Conservation (phyloP, 1,284 basidiomycete species). For the Apiotrichum siamense region DNA sequence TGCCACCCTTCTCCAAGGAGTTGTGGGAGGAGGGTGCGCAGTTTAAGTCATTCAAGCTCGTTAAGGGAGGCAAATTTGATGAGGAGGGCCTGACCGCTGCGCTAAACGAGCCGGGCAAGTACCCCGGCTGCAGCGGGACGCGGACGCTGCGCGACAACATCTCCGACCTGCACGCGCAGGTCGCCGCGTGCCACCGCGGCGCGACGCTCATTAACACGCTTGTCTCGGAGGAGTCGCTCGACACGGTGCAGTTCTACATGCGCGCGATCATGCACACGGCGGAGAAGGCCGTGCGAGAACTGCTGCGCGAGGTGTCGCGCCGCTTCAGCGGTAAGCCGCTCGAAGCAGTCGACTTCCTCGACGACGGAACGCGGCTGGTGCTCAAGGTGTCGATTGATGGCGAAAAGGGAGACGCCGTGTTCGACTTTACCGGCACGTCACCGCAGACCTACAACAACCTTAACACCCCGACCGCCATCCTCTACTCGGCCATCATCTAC, state of each 20-base stretch:
- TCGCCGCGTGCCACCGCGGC: conserved; percentile 39
- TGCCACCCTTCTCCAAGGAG: conserved; percentile 50
- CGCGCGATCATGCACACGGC: conserved; percentile 83
- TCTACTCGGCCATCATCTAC: conserved; percentile 90
- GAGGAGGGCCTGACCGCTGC: conserved; percentile 65
- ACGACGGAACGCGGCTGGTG: conserved; percentile 35
- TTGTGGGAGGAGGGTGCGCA: conserved; percentile 50
- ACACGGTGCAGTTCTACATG: conserved; percentile 60
- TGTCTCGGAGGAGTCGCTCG: conserved; percentile 51
- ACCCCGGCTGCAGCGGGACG: conserved; percentile 75
- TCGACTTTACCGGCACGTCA: conserved; percentile 85
- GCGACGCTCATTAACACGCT: conserved; percentile 33
- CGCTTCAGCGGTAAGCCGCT: conserved; percentile 62
- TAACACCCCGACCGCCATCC: conserved; percentile 67
- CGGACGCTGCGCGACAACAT: conserved; percentile 65
- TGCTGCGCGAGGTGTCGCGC: conserved; percentile 69
- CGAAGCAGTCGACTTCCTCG: conserved; percentile 49
- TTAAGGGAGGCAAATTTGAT: conserved; percentile 38
- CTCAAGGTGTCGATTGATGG: conserved; percentile 78
- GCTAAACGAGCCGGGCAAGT: conserved; percentile 80
- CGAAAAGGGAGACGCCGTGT: conserved; percentile 67
- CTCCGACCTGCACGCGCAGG: conserved; percentile 39
- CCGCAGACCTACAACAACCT: conserved; percentile 60
- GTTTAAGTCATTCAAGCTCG: conserved; percentile 53
- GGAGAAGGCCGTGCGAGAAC: conserved; percentile 75